phyloP scores from a whole-genome alignment of 306 rosid genomes.

The Lathyrus oleraceus region DNA sequence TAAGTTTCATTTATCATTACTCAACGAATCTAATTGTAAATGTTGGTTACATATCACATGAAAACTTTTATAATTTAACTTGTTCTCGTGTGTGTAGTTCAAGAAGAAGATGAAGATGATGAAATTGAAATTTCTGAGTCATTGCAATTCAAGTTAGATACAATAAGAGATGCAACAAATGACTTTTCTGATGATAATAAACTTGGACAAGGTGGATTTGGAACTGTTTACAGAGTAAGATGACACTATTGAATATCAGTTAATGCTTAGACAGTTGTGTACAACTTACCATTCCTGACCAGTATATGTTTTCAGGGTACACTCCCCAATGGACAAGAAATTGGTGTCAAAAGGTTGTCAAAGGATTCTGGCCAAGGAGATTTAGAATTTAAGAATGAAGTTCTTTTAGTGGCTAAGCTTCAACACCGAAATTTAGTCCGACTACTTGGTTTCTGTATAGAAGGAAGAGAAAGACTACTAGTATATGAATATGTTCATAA shows the following conservation, averaged over 20 bases:
- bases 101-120: neutral
- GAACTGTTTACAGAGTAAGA: constrained; percentile 34
- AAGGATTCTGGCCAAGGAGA: constrained; percentile 26
- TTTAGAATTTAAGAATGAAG: constrained; percentile 49
- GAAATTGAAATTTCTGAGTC: constrained; percentile 15
- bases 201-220: constrained; percentile 45
- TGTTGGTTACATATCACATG: neutral
- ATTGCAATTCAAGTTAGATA: constrained; percentile 27
- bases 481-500: constrained; percentile 53
- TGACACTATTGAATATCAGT: neutral
- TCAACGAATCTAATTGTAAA: neutral
- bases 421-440: constrained; percentile 30
- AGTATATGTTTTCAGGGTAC: constrained; percentile 22
- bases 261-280: neutral
- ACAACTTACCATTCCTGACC: neutral
- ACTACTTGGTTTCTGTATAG: constrained; percentile 29
- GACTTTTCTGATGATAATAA: constrained; percentile 36
- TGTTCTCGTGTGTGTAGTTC: neutral
- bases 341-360: constrained; percentile 35
- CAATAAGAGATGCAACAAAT: constrained; percentile 32
- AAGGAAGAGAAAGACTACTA: constrained; percentile 32
- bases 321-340: constrained; percentile 14
- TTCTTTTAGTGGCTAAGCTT: constrained; percentile 32
- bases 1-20: constrained; percentile 11
- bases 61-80: neutral